Conservation (phyloP, 768 basidiomycete species). For the Lactifluus subvellereus region DNA sequence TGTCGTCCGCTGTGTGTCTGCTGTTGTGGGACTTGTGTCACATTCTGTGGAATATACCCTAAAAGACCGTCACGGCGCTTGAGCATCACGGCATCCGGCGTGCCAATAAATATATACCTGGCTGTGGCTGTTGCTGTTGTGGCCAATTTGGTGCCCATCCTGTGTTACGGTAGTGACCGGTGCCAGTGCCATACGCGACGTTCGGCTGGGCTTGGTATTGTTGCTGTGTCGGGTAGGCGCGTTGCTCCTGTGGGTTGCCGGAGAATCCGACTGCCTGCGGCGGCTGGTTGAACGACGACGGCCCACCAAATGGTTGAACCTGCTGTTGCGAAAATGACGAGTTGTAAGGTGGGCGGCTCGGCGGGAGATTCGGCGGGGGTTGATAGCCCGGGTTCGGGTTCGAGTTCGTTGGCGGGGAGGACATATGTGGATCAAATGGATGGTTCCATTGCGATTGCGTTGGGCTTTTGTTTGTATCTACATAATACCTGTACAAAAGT, state of each 20-base stretch:
- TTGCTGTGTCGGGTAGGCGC: background rate
- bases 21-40: background rate
- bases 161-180: slow-evolving; percentile 20
- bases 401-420: slow-evolving; percentile 31
- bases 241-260: background rate
- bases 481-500: slow-evolving; percentile 59
- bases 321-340: slow-evolving; percentile 24
- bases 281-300: slow-evolving; percentile 18
- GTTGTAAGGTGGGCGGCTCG: slow-evolving; percentile 29
- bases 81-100: background rate
- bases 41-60: slow-evolving; percentile 11
- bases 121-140: slow-evolving; percentile 16
- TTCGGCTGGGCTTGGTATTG: background rate
- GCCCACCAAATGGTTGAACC: slow-evolving; percentile 26
- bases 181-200: slow-evolving; percentile 17
- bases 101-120: slow-evolving; percentile 2
- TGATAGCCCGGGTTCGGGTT: background rate
- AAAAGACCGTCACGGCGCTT: background rate
- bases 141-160: slow-evolving; percentile 21
- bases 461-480: slow-evolving; percentile 57
- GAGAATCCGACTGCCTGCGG: slow-evolving; percentile 29
- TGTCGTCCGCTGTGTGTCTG: background rate
- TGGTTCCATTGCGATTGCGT: slow-evolving; percentile 67
- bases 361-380: slow-evolving; percentile 33
- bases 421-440: slow-evolving; percentile 47